Evolutionary conservation across 2,329 filamentous ascomycete genomes (phyloP).

Genomic region (Neonectria hederae): DNA sequence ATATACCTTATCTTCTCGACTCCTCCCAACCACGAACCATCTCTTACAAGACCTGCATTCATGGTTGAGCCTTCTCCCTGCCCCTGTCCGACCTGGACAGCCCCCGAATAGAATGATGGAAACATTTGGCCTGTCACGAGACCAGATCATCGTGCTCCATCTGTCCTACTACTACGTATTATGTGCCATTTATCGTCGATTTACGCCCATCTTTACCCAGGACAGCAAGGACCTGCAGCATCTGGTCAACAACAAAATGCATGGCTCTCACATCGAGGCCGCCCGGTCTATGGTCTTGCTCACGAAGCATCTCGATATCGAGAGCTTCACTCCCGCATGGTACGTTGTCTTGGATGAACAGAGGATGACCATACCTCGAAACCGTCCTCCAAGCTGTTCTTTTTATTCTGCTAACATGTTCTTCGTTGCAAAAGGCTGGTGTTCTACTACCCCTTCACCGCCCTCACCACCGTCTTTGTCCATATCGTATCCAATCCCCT

Average conservation of each 20-base stretch:
- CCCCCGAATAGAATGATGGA: neutral
- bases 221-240: neutral
- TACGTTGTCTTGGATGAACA: neutral
- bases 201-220: neutral
- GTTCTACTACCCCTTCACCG: slow-evolving; percentile 13
- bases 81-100: neutral
- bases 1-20: neutral
- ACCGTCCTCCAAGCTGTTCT: too few species aligned
- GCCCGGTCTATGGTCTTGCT: slow-evolving; percentile 12
- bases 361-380: too few species aligned
- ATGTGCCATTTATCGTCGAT: slow-evolving; percentile 4
- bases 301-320: slow-evolving; percentile 13
- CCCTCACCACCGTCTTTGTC: slow-evolving; percentile 4
- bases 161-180: slow-evolving; percentile 4
- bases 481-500: neutral
- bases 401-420: too few species aligned
- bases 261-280: slow-evolving; percentile 4
- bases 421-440: neutral
- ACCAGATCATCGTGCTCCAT: slow-evolving; percentile 3
- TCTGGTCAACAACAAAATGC: neutral
- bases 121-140: neutral
- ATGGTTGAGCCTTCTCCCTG: neutral
- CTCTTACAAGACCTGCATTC: neutral
- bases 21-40: neutral
- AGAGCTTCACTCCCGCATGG: slow-evolving; percentile 15